Evolutionary conservation across 2,329 filamentous ascomycete species (phyloP).

Genomic region (Fusarium bulbicola): DNA sequence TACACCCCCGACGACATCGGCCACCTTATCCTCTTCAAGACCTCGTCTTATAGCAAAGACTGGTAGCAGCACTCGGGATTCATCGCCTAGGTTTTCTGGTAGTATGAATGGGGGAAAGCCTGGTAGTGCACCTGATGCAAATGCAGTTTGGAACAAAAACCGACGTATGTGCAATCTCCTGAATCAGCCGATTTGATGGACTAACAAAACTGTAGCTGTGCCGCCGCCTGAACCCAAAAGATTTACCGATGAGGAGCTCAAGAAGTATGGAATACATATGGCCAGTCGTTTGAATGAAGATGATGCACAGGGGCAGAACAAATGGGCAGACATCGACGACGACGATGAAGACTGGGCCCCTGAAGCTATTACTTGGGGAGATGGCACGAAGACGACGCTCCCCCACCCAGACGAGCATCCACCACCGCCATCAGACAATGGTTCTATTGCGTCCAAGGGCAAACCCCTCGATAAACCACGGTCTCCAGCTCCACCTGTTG

Average conservation of each 20-base stretch:
- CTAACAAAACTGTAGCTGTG: conserved; percentile 56
- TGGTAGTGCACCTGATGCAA: conserved; percentile 72
- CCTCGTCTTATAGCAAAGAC: conserved; percentile 81
- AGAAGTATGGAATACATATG: conserved; percentile 87
- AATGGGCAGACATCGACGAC: conserved; percentile 91
- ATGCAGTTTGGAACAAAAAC: conserved; percentile 89
- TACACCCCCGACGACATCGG: conserved; percentile 56
- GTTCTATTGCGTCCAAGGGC: conserved; percentile 32
- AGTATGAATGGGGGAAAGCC: conserved; percentile 66
- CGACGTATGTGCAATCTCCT: conserved; percentile 66
- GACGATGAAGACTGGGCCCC: conserved; percentile 90
- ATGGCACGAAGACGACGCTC: conserved; percentile 83
- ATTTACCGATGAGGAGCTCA: conserved; percentile 86
- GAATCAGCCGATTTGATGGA: conserved; percentile 1
- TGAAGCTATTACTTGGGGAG: conserved; percentile 86
- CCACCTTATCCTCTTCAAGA: conserved; percentile 63
- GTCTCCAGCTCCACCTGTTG: conserved; percentile 52
- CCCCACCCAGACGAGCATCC: conserved; percentile 67
- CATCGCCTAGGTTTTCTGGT: conserved; percentile 54
- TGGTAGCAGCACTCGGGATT: conserved; percentile 67
- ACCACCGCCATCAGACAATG: conserved; percentile 42
- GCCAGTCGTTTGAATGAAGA: conserved; percentile 81
- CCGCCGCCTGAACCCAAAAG: conserved; percentile 79
- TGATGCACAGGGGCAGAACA: conserved; percentile 77
- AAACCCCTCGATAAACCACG: conserved; percentile 53